phyloP scores from a whole-genome alignment of 495 filamentous ascomycete genomes.

The Neurospora sp. region DNA sequence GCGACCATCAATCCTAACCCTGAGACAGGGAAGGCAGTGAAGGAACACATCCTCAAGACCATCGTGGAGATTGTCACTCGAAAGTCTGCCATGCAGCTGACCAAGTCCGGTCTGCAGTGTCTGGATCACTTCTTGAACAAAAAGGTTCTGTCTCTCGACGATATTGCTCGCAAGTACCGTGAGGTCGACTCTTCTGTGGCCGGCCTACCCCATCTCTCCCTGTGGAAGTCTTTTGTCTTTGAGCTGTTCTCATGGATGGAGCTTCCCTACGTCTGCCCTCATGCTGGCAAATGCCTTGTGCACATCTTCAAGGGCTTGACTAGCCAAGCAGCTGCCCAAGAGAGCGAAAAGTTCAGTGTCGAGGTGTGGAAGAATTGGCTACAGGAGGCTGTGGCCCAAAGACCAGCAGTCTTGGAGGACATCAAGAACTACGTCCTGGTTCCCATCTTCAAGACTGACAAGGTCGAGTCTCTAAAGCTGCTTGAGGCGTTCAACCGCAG shows the following conservation, averaged over 20 bases:
- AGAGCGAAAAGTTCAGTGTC: slow-evolving; percentile 20
- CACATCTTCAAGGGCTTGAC: slow-evolving; percentile 39
- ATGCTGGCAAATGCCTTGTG: slow-evolving; percentile 54
- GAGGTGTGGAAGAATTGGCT: slow-evolving; percentile 42
- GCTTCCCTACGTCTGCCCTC: slow-evolving; percentile 50
- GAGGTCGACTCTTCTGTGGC: slow-evolving; percentile 17
- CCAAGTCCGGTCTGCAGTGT: slow-evolving; percentile 54
- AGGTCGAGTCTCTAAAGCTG: slow-evolving; percentile 44
- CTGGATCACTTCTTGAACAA: slow-evolving; percentile 51
- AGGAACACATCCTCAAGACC: slow-evolving; percentile 27
- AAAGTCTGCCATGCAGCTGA: slow-evolving; percentile 39
- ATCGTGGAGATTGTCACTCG: slow-evolving; percentile 40
- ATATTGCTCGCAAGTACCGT: slow-evolving; percentile 27
- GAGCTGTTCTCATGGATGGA: slow-evolving; percentile 51
- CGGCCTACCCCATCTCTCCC: slow-evolving; percentile 1
- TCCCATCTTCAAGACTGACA: slow-evolving; percentile 53
- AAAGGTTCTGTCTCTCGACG: slow-evolving; percentile 30
- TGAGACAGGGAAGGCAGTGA: slow-evolving; percentile 23
- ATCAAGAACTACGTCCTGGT: slow-evolving; percentile 67
- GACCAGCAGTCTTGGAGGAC: slow-evolving; percentile 48
- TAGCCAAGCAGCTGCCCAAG: slow-evolving; percentile 8
- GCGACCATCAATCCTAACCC: slow-evolving; percentile 38
- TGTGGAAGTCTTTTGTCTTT: slow-evolving; percentile 36
- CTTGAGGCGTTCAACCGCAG: slow-evolving; percentile 34
- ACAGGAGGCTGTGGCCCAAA: slow-evolving; percentile 31